Conservation (phyloP, 441 rosid species). For the Populus hybrid region DNA sequence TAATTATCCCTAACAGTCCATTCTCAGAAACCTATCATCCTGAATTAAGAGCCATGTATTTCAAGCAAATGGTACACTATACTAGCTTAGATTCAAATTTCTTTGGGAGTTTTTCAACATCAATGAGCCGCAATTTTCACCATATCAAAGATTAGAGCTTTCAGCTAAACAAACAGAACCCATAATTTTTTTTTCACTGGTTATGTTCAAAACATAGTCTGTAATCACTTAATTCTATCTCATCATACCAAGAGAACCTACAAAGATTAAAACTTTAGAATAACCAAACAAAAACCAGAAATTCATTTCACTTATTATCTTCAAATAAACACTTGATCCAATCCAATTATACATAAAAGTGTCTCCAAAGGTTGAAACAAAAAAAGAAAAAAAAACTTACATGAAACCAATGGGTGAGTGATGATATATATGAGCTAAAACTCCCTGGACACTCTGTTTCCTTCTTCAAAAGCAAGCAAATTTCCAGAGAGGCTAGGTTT, state of each 20-base stretch:
- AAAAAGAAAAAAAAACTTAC: conserved; percentile 28
- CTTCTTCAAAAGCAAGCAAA: conserved; percentile 9
- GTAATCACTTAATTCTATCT: background rate
- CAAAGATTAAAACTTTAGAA: background rate
- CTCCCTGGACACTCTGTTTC: conserved; percentile 7
- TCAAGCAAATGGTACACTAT: background rate
- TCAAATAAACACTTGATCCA: background rate
- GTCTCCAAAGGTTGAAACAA: background rate
- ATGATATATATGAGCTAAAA: conserved; percentile 1
- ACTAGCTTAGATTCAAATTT: background rate
- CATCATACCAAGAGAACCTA: background rate
- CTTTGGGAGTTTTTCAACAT: background rate
- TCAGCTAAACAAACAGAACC: background rate
- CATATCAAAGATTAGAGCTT: background rate
- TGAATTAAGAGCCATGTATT: background rate
- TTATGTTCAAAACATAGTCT: background rate
- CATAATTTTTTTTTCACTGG: background rate
- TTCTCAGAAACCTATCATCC: background rate
- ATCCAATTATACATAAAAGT: conserved; percentile 10
- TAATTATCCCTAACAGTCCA: background rate
- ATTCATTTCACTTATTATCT: background rate
- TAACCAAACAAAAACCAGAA: background rate
- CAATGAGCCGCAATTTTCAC: background rate
- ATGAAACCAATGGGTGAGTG: conserved; percentile 5
- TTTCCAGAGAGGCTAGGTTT: background rate